phyloP scores from a whole-genome alignment of 2,329 filamentous ascomycete genomes.

The Arthrobotrys sinensis region DNA sequence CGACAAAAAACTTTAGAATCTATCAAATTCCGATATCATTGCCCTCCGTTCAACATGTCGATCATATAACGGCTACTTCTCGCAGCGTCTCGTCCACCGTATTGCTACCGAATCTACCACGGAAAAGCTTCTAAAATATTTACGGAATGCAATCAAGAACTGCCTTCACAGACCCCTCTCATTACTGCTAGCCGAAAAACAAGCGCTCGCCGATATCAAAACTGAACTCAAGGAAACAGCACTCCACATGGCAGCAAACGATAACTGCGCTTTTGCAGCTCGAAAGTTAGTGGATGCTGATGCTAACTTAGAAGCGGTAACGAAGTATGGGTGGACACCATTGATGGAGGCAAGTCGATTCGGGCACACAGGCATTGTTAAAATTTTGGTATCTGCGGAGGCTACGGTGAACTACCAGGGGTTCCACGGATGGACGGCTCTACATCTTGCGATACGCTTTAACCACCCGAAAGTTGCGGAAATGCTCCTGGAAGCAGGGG shows the following conservation, averaged over 20 bases:
- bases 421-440: slow-evolving; percentile 20
- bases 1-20: not conserved
- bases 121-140: not conserved
- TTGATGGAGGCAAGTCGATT: slow-evolving; percentile 23
- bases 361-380: slow-evolving; percentile 1
- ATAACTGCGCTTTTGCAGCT: slow-evolving; percentile 8
- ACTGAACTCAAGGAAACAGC: slow-evolving; percentile 1
- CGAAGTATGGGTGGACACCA: slow-evolving; percentile 16
- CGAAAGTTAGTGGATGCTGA: not conserved
- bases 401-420: slow-evolving; percentile 5
- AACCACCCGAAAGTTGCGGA: slow-evolving; percentile 4
- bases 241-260: slow-evolving; percentile 25
- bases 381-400: slow-evolving; percentile 10
- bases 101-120: slow-evolving; percentile 7
- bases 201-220: not conserved
- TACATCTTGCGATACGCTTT: slow-evolving; percentile 24
- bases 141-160: slow-evolving; percentile 4
- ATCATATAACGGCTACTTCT: slow-evolving; percentile 16
- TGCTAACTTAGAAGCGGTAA: slow-evolving; percentile 14
- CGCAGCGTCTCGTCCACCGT: slow-evolving; percentile 10
- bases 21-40: slow-evolving; percentile 12
- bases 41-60: slow-evolving; percentile 14
- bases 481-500: slow-evolving; percentile 2
- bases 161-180: slow-evolving; percentile 10
- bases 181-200: slow-evolving; percentile 6